phyloP scores from a whole-genome alignment of 169 alveolate species.

The Blepharisma undulans region DNA sequence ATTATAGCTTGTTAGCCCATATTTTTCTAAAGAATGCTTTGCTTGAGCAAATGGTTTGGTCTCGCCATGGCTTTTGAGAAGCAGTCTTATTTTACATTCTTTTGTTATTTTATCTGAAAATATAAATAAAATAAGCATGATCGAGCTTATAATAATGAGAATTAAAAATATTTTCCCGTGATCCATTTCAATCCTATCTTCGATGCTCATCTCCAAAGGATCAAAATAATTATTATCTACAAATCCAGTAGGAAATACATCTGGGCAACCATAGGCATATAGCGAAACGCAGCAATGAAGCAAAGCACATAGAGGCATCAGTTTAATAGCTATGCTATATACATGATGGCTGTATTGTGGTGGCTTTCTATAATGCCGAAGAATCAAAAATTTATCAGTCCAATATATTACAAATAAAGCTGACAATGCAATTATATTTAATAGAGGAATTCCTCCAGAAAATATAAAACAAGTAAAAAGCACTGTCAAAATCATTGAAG shows the following conservation, averaged over 20 bases:
- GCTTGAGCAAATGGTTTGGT: not conserved
- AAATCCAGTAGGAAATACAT: constrained; percentile 46
- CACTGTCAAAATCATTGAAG: constrained; percentile 32
- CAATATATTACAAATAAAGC: constrained; percentile 36
- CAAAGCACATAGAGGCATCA: constrained; percentile 40
- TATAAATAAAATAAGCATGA: not conserved
- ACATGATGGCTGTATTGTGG: constrained; percentile 20
- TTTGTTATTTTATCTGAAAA: not conserved
- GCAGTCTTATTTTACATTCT: not conserved
- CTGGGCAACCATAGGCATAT: constrained; percentile 48
- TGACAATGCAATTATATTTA: constrained; percentile 10
- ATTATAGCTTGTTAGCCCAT: not conserved
- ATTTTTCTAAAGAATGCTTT: not conserved
- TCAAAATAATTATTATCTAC: not conserved
- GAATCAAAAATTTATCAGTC: constrained; percentile 44
- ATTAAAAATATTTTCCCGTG: not conserved
- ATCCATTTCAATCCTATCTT: not conserved
- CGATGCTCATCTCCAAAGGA: not conserved
- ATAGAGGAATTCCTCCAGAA: constrained; percentile 52
- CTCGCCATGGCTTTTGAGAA: not conserved
- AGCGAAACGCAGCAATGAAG: constrained; percentile 41
- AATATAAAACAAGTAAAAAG: constrained; percentile 34
- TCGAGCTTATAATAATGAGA: not conserved
- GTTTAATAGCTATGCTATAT: not conserved
- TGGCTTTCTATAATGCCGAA: constrained; percentile 44